Evolutionary conservation across 208 protist species (phyloP), one percentile per base, ranked within the genome.

Genomic region (Naegleria gruberi): DNA sequence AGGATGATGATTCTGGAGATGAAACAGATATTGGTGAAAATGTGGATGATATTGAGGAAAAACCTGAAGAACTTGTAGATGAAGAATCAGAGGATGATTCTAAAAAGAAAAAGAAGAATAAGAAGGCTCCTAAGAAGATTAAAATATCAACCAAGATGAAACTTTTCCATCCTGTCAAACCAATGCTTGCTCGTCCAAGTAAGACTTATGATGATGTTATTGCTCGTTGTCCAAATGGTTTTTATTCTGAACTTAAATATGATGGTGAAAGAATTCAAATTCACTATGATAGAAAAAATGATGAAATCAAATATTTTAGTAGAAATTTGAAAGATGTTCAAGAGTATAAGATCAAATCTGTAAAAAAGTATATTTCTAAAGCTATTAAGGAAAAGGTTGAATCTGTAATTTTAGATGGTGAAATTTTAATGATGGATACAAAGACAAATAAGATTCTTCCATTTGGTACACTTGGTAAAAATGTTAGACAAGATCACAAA

Each of bases 211-310:
- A 94, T 15, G 90, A 94, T 88, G 90, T 92, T 34, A 89, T 95
- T 45, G 90, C 42, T 77, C 94, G 94, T 91, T 96, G 93, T 92
- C 95, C 95, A 42, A 95, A 96, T 90, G 94, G 94, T n/a, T 92
- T 94, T 41, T 96, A 93, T 90, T 95, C 93, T 10, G 96, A 97
- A 90, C 93, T 96, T 46, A 97, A 97, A 92, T 97, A 97, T 90
- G 95, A 97, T 89, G 96, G 95, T 19, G 95, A 97, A 91, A 91
- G 95, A 81, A 96, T 97, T 88, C 96, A 97, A 82, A 94, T 90
- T 37, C 77, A 90, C 40, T 82, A 57, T 34, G 95, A 97, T 92
- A 96, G 94, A 88, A 74, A 93, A 12, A 94, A 94, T 47, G 91
- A 93, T 43, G 90, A 87, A 30, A 92, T 96, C 82, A 83, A 46